A percentile compares a stretch with the other conserved stretches of the same genome.
These are phyloP conservation scores for Massariosphaeria phaeospora DNA, from an alignment of 495 filamentous ascomycete genomes.

Conservation along the genomic window DNA sequence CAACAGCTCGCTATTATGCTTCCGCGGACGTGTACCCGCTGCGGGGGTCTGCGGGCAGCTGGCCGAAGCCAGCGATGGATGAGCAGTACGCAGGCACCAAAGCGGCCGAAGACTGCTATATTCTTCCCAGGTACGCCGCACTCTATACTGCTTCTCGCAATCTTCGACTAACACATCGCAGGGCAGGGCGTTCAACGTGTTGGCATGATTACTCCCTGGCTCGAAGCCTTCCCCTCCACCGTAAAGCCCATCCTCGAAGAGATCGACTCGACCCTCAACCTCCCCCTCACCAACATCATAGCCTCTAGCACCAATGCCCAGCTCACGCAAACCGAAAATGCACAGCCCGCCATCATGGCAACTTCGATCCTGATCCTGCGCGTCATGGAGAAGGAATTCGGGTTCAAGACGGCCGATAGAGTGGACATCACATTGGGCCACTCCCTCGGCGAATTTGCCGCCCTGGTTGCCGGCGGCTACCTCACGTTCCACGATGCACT, in stretches of 20 bases:
- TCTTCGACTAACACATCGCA: conserved; percentile 38
- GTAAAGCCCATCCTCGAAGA: conserved; percentile 68
- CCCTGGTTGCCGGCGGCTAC: conserved; percentile 76
- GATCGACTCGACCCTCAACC: conserved; percentile 70
- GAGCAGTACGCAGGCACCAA: conserved; percentile 14
- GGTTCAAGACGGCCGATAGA: conserved; percentile 61
- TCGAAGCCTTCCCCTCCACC: conserved; percentile 73
- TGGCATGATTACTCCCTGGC: conserved; percentile 83
- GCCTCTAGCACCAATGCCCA: conserved; percentile 66
- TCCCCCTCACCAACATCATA: conserved; percentile 70
- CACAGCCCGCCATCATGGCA: conserved; percentile 95
- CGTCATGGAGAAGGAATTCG: conserved; percentile 80
- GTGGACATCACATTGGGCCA: conserved; percentile 84
- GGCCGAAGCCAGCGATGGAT: conserved; percentile 22
- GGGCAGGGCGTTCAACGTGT: conserved; percentile 93
- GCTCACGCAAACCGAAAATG: conserved; percentile 77
- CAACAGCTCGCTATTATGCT: neutral
- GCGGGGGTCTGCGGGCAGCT: neutral
- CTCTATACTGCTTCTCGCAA: neutral
- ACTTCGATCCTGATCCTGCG: conserved; percentile 85
- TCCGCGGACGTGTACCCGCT: neutral
- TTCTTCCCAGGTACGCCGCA: conserved; percentile 42
- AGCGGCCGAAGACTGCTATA: conserved; percentile 40
- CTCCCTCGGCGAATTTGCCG: conserved; percentile 92
- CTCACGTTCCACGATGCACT: conserved; percentile 73